Percentiles rank a stretch among this genome's conserved stretches.
Evolutionary conservation across 805 yeast species (phyloP).

Genomic region (Komagataella mondaviorum): DNA sequence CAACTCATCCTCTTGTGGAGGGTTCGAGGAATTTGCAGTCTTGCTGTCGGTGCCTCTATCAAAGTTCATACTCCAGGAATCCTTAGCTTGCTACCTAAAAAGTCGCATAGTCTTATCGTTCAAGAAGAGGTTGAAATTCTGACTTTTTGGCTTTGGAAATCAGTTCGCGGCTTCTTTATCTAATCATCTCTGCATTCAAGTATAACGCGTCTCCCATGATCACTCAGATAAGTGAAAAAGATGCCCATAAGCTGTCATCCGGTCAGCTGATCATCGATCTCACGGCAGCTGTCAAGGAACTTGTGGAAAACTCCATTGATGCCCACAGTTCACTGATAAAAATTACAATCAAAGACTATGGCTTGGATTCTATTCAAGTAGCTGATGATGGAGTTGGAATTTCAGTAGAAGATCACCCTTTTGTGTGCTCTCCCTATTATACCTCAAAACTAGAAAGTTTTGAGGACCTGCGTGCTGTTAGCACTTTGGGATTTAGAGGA

Average conservation of each 20-base stretch:
- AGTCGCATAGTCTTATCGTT: neutral
- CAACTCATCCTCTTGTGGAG: neutral
- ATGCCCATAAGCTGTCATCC: slow-evolving; percentile 70
- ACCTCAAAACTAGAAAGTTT: slow-evolving; percentile 53
- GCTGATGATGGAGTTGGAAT: slow-evolving; percentile 63
- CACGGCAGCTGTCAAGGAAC: slow-evolving; percentile 67
- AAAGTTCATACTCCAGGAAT: neutral
- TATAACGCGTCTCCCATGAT: neutral
- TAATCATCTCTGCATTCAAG: neutral
- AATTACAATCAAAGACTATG: slow-evolving; percentile 54
- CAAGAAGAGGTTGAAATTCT: neutral
- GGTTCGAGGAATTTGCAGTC: neutral
- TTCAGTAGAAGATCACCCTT: slow-evolving; percentile 30
- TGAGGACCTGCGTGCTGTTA: slow-evolving; percentile 35
- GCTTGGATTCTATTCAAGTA: slow-evolving; percentile 57
- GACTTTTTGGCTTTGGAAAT: neutral
- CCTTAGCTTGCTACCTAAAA: neutral
- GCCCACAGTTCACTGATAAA: slow-evolving; percentile 61
- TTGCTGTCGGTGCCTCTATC: neutral
- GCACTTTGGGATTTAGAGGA: slow-evolving; percentile 66
- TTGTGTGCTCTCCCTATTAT: slow-evolving; percentile 45
- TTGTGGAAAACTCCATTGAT: slow-evolving; percentile 80
- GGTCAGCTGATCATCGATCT: slow-evolving; percentile 87
- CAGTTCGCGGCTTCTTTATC: neutral
- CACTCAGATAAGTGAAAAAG: slow-evolving; percentile 24